Percentiles rank a stretch among this genome's conserved stretches.
Conservation (phyloP, 2,329 filamentous ascomycete species). For the Sordariomycetes sp. region DNA sequence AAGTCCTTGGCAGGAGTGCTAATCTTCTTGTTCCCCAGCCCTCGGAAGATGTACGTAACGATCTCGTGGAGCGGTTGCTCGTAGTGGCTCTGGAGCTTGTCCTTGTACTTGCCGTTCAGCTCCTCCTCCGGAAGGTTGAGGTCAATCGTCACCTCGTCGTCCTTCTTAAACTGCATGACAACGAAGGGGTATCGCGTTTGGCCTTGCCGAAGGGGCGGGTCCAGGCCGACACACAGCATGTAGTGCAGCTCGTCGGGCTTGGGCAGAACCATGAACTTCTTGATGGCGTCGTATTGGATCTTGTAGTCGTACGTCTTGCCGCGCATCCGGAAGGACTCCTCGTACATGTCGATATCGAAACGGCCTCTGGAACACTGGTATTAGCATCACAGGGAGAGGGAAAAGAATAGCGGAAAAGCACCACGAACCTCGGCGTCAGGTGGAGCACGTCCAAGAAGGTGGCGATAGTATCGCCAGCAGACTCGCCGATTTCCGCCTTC, state of each 20-base stretch:
- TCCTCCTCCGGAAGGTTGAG: conserved; percentile 91
- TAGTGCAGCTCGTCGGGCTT: conserved; percentile 98
- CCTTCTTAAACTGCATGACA: conserved; percentile 97
- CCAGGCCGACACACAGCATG: conserved; percentile 87
- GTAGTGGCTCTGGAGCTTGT: conserved; percentile 80
- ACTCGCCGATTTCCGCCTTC: conserved; percentile 97
- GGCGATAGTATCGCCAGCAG: conserved; percentile 95
- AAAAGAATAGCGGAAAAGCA: neutral
- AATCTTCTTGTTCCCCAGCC: conserved; percentile 89
- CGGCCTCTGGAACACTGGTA: conserved; percentile 59
- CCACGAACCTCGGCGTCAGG: conserved; percentile 72
- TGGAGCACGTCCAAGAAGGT: conserved; percentile 96
- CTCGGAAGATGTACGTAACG: conserved; percentile 90
- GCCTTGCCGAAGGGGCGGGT: conserved; percentile 89
- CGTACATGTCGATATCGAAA: conserved; percentile 99
- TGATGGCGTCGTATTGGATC: conserved; percentile 95
- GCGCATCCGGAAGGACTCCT: conserved; percentile 88
- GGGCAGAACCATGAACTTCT: conserved; percentile 97
- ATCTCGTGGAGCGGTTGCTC: conserved; percentile 90
- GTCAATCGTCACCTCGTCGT: conserved; percentile 94
- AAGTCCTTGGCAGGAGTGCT: conserved; percentile 92
- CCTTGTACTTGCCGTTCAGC: conserved; percentile 75
- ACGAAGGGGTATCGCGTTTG: conserved; percentile 97
- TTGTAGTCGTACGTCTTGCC: conserved; percentile 99
- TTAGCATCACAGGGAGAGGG: conserved; percentile 12